phyloP scores from a whole-genome alignment of 805 yeast species.

The Kazachstania africana region DNA sequence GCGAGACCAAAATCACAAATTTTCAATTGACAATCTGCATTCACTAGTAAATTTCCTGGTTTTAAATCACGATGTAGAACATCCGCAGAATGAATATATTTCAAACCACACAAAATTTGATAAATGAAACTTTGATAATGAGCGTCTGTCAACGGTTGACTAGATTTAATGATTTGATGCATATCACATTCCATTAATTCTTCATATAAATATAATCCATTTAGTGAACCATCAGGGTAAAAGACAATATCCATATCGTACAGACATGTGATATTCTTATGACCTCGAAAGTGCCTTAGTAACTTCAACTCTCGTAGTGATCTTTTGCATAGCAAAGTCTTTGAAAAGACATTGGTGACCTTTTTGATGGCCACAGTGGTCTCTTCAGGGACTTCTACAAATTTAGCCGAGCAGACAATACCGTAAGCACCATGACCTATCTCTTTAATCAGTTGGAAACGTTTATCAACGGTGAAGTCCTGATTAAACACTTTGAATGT shows the following conservation, averaged over 20 bases:
- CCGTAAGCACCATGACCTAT: slow-evolving; percentile 98
- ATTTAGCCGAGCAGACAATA: slow-evolving; percentile 87
- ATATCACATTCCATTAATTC: slow-evolving; percentile 98
- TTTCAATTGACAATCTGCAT: slow-evolving; percentile 93
- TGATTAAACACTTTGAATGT: slow-evolving; percentile 69
- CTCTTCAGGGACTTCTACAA: slow-evolving; percentile 57
- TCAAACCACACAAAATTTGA: slow-evolving; percentile 83
- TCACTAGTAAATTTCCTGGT: slow-evolving; percentile 86
- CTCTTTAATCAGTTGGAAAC: slow-evolving; percentile 83
- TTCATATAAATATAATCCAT: slow-evolving; percentile 87
- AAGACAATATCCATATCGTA: slow-evolving; percentile 85
- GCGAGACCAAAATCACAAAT: slow-evolving; percentile 96
- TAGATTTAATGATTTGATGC: slow-evolving; percentile 92
- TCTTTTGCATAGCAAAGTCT: slow-evolving; percentile 82
- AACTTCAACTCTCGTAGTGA: slow-evolving; percentile 86
- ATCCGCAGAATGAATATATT: slow-evolving; percentile 83
- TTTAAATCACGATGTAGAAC: slow-evolving; percentile 90
- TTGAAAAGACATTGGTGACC: slow-evolving; percentile 86
- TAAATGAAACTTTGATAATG: slow-evolving; percentile 90
- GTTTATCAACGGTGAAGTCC: slow-evolving; percentile 80
- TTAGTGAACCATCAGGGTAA: slow-evolving; percentile 57
- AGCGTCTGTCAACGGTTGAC: slow-evolving; percentile 86
- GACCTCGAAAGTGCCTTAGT: slow-evolving; percentile 87
- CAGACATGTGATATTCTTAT: slow-evolving; percentile 88
- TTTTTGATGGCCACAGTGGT: slow-evolving; percentile 83